phyloP scores from a whole-genome alignment of 1,139 yeast species.

The Kurtzmaniella quercitrusa region DNA sequence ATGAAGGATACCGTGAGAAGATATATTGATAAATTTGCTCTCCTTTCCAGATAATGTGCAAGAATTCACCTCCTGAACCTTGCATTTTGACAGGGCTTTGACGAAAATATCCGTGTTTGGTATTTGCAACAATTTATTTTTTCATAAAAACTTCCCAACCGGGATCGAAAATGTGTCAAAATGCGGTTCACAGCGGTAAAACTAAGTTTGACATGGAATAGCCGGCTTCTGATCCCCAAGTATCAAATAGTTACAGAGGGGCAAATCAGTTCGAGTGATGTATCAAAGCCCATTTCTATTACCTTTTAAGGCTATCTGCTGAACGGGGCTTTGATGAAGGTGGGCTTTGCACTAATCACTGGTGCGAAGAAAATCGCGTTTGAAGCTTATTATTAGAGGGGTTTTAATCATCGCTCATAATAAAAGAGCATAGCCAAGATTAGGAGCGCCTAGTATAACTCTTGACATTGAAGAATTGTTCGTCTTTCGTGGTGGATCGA shows the following conservation, averaged over 20 bases:
- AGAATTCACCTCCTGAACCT: too few species aligned
- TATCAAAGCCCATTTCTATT: not conserved
- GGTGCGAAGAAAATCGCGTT: not conserved
- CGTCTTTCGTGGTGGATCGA: too few species aligned
- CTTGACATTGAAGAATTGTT: too few species aligned
- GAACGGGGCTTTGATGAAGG: not conserved
- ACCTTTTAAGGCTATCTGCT: not conserved
- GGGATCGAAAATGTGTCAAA: not conserved
- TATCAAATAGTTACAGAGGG: too few species aligned
- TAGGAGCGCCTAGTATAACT: too few species aligned
- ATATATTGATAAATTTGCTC: too few species aligned
- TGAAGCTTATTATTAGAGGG: not conserved
- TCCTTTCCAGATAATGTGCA: too few species aligned
- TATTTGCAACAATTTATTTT: not conserved
- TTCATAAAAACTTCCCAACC: not conserved
- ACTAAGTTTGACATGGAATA: not conserved
- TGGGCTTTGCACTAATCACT: not conserved
- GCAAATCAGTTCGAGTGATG: too few species aligned
- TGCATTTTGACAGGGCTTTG: not conserved
- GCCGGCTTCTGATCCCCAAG: not conserved
- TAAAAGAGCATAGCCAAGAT: too few species aligned
- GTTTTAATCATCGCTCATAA: not conserved
- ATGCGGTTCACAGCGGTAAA: not conserved
- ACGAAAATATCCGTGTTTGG: not conserved
- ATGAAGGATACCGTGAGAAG: too few species aligned